These are phyloP conservation scores for Fusarium transvaalense DNA, from an alignment of 2,329 filamentous ascomycete species.

Conservation along the genomic window DNA sequence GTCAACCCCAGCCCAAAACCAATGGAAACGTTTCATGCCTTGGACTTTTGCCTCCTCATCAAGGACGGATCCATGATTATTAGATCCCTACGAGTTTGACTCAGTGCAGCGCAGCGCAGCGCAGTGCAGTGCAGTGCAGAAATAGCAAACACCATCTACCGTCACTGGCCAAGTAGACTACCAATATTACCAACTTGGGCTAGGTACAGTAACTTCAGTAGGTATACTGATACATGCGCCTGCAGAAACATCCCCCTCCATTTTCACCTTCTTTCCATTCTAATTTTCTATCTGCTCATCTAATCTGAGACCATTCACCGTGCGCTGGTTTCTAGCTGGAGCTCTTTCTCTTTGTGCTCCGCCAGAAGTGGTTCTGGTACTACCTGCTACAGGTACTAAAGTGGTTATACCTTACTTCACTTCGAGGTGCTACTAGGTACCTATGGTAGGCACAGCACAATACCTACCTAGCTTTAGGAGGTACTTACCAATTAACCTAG, in stretches of 20 bases:
- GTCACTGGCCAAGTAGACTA: constrained; percentile 1
- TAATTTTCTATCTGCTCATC: constrained; percentile 6
- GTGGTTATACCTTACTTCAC: constrained; percentile 8
- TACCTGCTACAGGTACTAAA: constrained; percentile 18
- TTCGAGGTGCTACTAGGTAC: not conserved
- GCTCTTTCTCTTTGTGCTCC: constrained; percentile 21
- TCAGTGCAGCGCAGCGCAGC: constrained; percentile 13
- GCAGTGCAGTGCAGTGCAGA: constrained; percentile 11
- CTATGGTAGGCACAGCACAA: not conserved
- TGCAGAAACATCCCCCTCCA: not conserved
- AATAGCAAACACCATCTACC: constrained; percentile 27
- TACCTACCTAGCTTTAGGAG: constrained; percentile 16
- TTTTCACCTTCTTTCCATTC: not conserved
- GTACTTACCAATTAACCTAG: constrained; percentile 11
- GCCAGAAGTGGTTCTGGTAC: constrained; percentile 35
- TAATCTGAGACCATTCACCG: constrained; percentile 10
- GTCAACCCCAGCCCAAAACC: constrained; percentile 16
- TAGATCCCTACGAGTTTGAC: constrained; percentile 34
- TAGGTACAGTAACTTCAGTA: not conserved
- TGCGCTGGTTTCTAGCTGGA: constrained; percentile 14
- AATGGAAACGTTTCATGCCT: constrained; percentile 13
- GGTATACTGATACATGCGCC: not conserved
- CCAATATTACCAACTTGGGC: not conserved
- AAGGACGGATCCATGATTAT: constrained; percentile 13
- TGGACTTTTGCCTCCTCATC: constrained; percentile 16